Conservation (phyloP, 2,329 filamentous ascomycete genomes). For the Tothia fuscella region DNA sequence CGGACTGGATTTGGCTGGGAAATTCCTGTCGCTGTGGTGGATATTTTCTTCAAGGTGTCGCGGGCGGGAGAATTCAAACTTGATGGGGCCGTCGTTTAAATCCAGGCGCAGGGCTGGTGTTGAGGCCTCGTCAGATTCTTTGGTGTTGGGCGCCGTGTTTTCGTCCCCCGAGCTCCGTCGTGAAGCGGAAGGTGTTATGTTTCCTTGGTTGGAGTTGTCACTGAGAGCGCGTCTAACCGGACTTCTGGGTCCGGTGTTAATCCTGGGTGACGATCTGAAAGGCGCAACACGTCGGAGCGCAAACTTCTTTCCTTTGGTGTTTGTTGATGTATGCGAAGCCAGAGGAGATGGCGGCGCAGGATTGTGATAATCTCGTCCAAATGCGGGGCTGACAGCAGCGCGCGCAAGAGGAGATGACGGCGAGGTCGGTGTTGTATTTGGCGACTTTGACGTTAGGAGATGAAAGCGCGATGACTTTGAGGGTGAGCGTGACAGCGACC, state of each 20-base stretch:
- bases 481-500: constrained; percentile 85
- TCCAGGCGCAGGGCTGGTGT: constrained; percentile 20
- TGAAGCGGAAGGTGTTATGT: constrained; percentile 45
- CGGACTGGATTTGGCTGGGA: constrained; percentile 58
- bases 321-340: constrained; percentile 44
- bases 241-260: constrained; percentile 61
- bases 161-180: constrained; percentile 37
- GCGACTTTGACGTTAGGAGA: constrained; percentile 42
- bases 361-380: constrained; percentile 22
- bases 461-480: constrained; percentile 66
- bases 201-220: constrained; percentile 58
- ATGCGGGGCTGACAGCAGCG: constrained; percentile 36
- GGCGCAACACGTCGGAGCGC: constrained; percentile 36
- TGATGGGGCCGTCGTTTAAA: constrained; percentile 33
- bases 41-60: constrained; percentile 34
- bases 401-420: constrained; percentile 31
- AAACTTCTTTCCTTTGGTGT: constrained; percentile 49
- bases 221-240: constrained; percentile 68
- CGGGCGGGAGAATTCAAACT: constrained; percentile 32
- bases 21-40: constrained; percentile 35
- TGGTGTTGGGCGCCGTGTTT: constrained; percentile 14
- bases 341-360: constrained; percentile 23
- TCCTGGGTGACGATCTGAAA: constrained; percentile 47
- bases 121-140: constrained; percentile 13
- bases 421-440: constrained; percentile 23